A percentile compares a stretch with the other conserved stretches of the same genome.
phyloP scores from a whole-genome alignment of 202 grass and related monocot species.

The Carex arenaria region DNA sequence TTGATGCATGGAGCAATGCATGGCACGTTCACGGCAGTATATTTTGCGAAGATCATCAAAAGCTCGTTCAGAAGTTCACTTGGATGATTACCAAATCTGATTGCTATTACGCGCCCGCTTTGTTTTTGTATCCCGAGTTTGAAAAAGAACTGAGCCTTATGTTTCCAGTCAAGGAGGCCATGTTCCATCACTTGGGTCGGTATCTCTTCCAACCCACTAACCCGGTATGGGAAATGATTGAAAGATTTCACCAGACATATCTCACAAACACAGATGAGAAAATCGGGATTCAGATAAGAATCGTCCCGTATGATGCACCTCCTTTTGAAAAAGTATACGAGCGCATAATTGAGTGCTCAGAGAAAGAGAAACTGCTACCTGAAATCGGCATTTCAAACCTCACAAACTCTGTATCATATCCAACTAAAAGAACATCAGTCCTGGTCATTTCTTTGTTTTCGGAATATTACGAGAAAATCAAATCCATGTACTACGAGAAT shows the following conservation, averaged over 20 bases:
- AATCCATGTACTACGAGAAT: conserved; percentile 54
- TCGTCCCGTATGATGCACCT: neutral
- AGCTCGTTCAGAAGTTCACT: conserved; percentile 6
- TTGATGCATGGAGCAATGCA: conserved; percentile 28
- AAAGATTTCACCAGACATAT: conserved; percentile 35
- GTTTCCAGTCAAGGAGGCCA: conserved; percentile 26
- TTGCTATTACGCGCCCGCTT: conserved; percentile 16
- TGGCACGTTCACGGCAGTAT: conserved; percentile 42
- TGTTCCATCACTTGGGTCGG: conserved; percentile 34
- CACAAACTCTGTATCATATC: neutral
- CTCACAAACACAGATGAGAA: conserved; percentile 40
- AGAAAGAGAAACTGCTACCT: conserved; percentile 25
- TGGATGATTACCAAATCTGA: conserved; percentile 30
- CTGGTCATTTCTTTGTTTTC: conserved; percentile 46
- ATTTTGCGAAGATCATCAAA: conserved; percentile 23
- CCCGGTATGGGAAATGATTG: conserved; percentile 56
- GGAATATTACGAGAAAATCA: conserved; percentile 67
- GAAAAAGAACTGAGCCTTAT: conserved; percentile 16
- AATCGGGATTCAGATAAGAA: conserved; percentile 27
- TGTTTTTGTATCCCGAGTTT: conserved; percentile 25
- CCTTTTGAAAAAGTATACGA: neutral
- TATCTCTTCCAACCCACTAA: conserved; percentile 72
- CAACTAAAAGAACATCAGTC: conserved; percentile 37
- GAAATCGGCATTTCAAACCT: neutral
- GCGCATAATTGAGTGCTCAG: conserved; percentile 27